Percentiles rank a stretch among this genome's conserved stretches.
These are phyloP conservation scores for Amaranthus cruentus DNA, from an alignment of 148 eudicot genomes.

Conservation along the genomic window DNA sequence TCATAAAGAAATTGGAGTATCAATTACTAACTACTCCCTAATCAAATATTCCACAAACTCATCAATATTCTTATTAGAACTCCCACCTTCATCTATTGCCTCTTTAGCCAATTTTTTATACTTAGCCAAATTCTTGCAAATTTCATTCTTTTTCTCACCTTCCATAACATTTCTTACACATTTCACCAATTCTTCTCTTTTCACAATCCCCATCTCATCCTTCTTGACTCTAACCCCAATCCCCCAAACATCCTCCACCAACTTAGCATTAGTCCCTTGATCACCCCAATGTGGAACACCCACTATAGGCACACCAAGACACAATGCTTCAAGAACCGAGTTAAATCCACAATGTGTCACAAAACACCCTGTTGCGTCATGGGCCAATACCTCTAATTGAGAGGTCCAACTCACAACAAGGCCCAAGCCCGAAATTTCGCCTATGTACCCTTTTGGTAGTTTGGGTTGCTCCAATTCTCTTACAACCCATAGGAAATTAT, in stretches of 20 bases:
- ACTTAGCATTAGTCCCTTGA: slow-evolving; percentile 55
- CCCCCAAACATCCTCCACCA: slow-evolving; percentile 54
- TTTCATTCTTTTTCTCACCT: slow-evolving; percentile 35
- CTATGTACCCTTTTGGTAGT: slow-evolving; percentile 33
- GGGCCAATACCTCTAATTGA: slow-evolving; percentile 47
- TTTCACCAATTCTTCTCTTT: slow-evolving; percentile 31
- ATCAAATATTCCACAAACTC: slow-evolving; percentile 30
- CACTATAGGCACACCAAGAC: slow-evolving; percentile 58
- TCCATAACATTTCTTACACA: slow-evolving; percentile 49
- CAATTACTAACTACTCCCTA: background rate
- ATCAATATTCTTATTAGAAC: slow-evolving; percentile 46
- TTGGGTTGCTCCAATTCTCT: slow-evolving; percentile 31
- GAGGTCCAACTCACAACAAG: slow-evolving; percentile 57
- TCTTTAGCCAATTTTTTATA: slow-evolving; percentile 59
- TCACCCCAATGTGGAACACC: slow-evolving; percentile 54
- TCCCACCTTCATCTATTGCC: slow-evolving; percentile 55
- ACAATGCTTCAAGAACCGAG: slow-evolving; percentile 48
- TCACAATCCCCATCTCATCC: slow-evolving; percentile 33
- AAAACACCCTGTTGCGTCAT: slow-evolving; percentile 48
- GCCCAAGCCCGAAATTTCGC: slow-evolving; percentile 16
- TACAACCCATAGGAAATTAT: slow-evolving; percentile 58
- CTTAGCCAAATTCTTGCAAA: slow-evolving; percentile 34
- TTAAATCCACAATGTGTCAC: slow-evolving; percentile 66
- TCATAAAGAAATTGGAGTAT: background rate
- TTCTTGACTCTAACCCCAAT: slow-evolving; percentile 39